Conservation (phyloP, 176 grass and related monocot genomes). For the Areca catechu region DNA sequence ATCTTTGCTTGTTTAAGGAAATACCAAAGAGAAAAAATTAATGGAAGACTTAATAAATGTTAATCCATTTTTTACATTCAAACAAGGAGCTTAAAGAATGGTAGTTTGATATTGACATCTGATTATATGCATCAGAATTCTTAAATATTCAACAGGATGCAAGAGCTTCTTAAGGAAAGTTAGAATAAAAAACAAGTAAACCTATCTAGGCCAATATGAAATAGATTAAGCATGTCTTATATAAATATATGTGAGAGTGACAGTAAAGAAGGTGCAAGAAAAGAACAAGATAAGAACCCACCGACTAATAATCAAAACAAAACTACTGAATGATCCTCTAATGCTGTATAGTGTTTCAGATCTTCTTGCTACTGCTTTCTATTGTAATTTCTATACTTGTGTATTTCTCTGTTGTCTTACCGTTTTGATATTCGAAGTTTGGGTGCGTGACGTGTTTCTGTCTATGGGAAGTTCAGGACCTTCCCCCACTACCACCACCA, state of each 20-base stretch:
- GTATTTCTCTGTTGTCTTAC: slow-evolving; percentile 10
- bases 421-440: background rate
- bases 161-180: background rate
- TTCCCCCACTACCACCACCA: slow-evolving; percentile 34
- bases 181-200: background rate
- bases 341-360: slow-evolving; percentile 37
- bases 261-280: slow-evolving; percentile 26
- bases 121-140: too few relatives aligned
- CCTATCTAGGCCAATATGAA: slow-evolving; percentile 25
- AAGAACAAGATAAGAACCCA: slow-evolving; percentile 26
- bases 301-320: slow-evolving; percentile 27
- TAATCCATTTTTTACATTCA: too few relatives aligned
- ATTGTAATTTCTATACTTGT: slow-evolving; percentile 22
- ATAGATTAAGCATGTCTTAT: slow-evolving; percentile 17
- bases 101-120: too few relatives aligned
- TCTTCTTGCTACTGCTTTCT: slow-evolving; percentile 25
- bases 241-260: slow-evolving; percentile 6
- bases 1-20: too few relatives aligned
- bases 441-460: slow-evolving; percentile 14
- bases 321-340: slow-evolving; percentile 22
- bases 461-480: slow-evolving; percentile 27
- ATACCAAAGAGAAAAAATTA: too few relatives aligned
- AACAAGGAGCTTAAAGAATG: too few relatives aligned
- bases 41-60: too few relatives aligned
- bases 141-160: background rate